A percentile compares a stretch with the other conserved stretches of the same genome.
Evolutionary conservation across 768 basidiomycete genomes (phyloP).

Genomic region (Leccinum imitatum): DNA sequence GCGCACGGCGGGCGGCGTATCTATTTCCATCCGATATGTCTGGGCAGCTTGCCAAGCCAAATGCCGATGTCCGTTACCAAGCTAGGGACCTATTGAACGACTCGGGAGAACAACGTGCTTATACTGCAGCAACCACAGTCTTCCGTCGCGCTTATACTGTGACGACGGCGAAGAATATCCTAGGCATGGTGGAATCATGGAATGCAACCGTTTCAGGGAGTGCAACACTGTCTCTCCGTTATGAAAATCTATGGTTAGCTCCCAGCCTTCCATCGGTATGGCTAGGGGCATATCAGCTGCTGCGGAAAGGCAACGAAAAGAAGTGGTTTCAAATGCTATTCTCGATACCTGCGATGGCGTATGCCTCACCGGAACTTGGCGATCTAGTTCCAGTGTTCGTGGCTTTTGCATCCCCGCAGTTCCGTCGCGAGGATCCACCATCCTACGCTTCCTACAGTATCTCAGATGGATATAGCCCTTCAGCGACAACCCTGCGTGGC

Average conservation of each 20-base stretch:
- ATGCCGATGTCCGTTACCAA: conserved; percentile 9
- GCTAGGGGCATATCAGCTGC: conserved; percentile 28
- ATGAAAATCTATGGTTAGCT: conserved; percentile 26
- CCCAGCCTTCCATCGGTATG: conserved; percentile 19
- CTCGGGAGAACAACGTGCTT: conserved; percentile 8
- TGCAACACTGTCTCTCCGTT: conserved; percentile 9
- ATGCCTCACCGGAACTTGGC: not conserved
- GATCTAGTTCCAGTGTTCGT: conserved; percentile 10
- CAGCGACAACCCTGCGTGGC: not conserved
- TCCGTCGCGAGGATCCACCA: conserved; percentile 14
- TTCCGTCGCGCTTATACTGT: not conserved
- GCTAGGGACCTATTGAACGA: conserved; percentile 4
- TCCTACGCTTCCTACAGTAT: conserved; percentile 8
- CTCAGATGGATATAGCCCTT: conserved; percentile 9
- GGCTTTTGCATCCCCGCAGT: conserved; percentile 25
- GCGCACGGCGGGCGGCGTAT: conserved; percentile 7
- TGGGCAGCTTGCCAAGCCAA: not conserved
- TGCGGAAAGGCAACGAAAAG: conserved; percentile 7
- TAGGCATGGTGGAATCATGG: conserved; percentile 4
- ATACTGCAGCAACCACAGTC: conserved; percentile 3
- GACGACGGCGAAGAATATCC: not conserved
- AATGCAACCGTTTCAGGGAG: not conserved
- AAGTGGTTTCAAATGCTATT: not conserved
- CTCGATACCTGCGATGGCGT: not conserved
- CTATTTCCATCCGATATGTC: conserved; percentile 10